Conservation (phyloP, 2,329 filamentous ascomycete genomes). For the Ceratocystis diversiconidia region DNA sequence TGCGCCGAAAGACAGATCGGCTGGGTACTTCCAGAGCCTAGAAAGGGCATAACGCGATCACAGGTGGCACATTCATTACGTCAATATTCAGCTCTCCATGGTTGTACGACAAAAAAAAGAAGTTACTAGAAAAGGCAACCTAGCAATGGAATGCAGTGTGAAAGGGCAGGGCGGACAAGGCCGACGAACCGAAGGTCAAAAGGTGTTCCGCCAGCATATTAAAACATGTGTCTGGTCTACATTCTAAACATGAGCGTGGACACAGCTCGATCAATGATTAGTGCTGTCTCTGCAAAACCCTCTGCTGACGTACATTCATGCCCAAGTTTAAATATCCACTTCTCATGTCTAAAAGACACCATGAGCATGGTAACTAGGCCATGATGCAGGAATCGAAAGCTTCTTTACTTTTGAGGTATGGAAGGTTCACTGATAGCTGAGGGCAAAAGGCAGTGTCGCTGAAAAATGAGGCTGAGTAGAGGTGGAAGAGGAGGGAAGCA, state of each 20-base stretch:
- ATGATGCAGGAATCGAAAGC: background rate
- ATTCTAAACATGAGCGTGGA: background rate
- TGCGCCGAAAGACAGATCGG: background rate
- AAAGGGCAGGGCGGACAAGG: background rate
- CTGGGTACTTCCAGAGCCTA: too few relatives aligned
- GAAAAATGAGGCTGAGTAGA: background rate
- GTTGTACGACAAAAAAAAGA: background rate
- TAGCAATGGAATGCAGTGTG: background rate
- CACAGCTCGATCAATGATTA: background rate
- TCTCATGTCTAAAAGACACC: background rate
- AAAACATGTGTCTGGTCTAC: conserved; percentile 3
- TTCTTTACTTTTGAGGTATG: background rate
- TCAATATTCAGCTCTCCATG: background rate
- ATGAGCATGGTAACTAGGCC: background rate
- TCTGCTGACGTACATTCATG: background rate
- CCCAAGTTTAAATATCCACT: background rate
- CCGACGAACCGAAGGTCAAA: background rate
- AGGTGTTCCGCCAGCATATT: conserved; percentile 4
- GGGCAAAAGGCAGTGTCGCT: background rate
- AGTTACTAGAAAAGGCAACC: background rate
- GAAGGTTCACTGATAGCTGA: conserved; percentile 4
- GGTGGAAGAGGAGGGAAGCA: too few relatives aligned
- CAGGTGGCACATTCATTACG: background rate
- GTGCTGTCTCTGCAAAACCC: background rate
- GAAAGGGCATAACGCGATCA: background rate